Evolutionary conservation across 1,284 basidiomycete species (phyloP), one percentile per base, ranked within the genome.

Genomic region (Cryptococcus sp.): DNA sequence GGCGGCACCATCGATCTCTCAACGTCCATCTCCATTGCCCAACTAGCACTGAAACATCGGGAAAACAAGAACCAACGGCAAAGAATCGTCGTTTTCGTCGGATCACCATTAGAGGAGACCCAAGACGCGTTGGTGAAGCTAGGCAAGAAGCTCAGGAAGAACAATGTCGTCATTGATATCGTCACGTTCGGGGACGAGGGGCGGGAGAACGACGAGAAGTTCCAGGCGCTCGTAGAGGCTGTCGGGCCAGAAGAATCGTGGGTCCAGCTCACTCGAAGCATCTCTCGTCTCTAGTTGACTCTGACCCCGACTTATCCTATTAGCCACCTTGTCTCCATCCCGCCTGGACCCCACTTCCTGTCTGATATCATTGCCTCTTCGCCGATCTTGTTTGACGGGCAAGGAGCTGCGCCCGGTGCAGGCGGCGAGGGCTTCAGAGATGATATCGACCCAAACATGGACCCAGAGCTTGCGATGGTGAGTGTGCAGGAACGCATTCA

Each of bases 51-150:
- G 60, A 99, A 99, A 80, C 95, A 99, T 77, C 84, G 96, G 60
- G 92, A 95, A 80, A 97, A 99, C 84, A 99, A 99, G 85, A 96
- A 93, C 73, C 88, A 96, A 53, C 87, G 93, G 27, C 95, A 99
- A 74, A 86, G 95, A 45, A 90, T 98, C 67, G 86, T 99, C 69
- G 89, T 92, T 47, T 97, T 99, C 70, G 87, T 95, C 57, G 93
- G 88, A 22, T 94, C 91, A 6, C 96, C 96, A 0, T 78, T 93
- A 15, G 83, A 85, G 6, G 75, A 77, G 50, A 86, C 90, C 62
- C 88, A 90, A 73, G 87, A 88, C 68, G 83, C 83, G 59, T 86
- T 95, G 83, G 82, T 90, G 67, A 88, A 87, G 77, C 85, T 99
- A 17, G 95, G 93, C 22, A 97, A 95, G 83, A 95, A 93, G 78